Base-by-base conservation (phyloP, 495 filamentous ascomycete species). In the Aspergillus coremiiformis region DNA sequence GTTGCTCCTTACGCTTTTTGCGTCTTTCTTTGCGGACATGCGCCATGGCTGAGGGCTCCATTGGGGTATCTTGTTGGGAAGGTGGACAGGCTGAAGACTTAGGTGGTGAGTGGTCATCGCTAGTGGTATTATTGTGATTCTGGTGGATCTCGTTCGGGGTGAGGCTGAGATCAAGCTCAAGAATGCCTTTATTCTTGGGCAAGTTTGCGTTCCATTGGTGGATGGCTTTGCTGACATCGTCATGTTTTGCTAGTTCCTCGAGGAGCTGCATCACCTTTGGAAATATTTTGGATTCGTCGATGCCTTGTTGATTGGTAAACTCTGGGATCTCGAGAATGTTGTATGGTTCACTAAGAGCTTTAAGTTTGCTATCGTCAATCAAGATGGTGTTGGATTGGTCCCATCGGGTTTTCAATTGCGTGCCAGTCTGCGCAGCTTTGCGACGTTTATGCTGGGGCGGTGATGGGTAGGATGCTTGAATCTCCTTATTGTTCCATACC, bases 331-430 rank as follows among this genome's bases (percentile, higher is more conserved):
- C 72, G 10, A 97, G 66, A 19, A 89, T 78, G 52, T 97, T 98
- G 69, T 78, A 82, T 0, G 94, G 94, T 63, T 98, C 86, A 51
- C 78, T 83, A 45, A 75, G 73, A 2, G 85, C 93, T 72, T 97
- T 98, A 53, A 86, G 69, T 10, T 61, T 62, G 44, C 80, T 84
- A 66, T 97, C 94, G 55, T 98, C 93, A 20, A 97, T 83, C 11
- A 98, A 72, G 26, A 98, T 70, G 0, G 93, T 97, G 64, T 96
- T 92, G n/a, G 69, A 73, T 67, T 95, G 92, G 54, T 77, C 71
- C 87, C 89, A 98, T 23, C 56, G 55, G 0, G 29, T 9, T 17
- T 23, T 35, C 4, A 23, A 9, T 9, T 22, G 15, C n/a, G 17
- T n/a, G 20, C 47, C 47, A 17, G 15, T 17, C 21, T 32, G 39